Base-by-base conservation (phyloP, 768 basidiomycete genomes). In the Mycena albidolilacea region DNA sequence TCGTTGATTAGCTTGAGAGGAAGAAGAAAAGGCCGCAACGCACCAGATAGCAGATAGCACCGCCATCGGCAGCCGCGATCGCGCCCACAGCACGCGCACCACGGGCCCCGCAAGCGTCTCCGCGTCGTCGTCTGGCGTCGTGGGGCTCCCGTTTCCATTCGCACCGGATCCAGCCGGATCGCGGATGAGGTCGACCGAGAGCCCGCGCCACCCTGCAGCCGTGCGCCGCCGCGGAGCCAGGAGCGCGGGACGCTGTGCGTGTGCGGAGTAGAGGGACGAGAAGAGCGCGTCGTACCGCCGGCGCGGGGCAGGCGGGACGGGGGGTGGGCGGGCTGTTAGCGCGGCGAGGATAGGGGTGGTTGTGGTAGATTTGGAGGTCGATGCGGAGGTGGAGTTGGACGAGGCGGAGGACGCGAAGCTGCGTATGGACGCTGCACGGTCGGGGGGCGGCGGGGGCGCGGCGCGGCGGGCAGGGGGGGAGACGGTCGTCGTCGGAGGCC, bases 121-220 rank as follows among this genome's bases (percentile, higher is more conserved):
- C 63, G 75, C 75, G 3, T 62, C 74, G 30, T 77, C 70, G 41
- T 66, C 69, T 7, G 54, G 63, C 41, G 75, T 59, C 7, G 74
- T 55, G 64, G 81, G 80, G 50, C 83, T 85, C 69, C 58, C 19
- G 37, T 67, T 64, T 59, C 76, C 74, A 1, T 60, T 72, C 30
- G 76, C 67, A 48, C 62, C 63, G n/a, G 21, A 67, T 80, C 15
- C 48, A 79, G 46, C 83, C 85, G 82, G 80, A 68, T 82, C 84
- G 12, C 88, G 87, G 64, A 91, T 89, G 64, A 91, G 80, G 78
- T 94, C 93, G 38, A 93, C 89, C 1, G 92, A 92, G 50, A 92
- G 78, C 10, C 90, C 93, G 55, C 92, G 84, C 94, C 94, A 95
- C 3, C 94, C 94, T 4, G 89, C 90, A 1, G 92, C 90, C 86